A percentile compares a stretch with the other conserved stretches of the same genome.
These are phyloP conservation scores for Vitis labrusca DNA, from an alignment of 164 flowering plant species.

Conservation along the genomic window DNA sequence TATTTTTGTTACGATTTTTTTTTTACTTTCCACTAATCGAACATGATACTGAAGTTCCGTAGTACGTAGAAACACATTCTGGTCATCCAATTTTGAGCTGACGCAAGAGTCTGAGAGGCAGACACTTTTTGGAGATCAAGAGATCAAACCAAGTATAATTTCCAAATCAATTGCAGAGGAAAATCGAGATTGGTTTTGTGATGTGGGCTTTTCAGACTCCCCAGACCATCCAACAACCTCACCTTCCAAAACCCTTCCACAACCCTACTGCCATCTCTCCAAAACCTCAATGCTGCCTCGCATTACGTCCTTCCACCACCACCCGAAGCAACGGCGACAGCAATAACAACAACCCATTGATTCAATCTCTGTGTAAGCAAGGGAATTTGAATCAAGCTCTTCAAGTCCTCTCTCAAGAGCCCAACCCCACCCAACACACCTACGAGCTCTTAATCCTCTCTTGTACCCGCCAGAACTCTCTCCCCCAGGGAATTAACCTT, in stretches of 20 bases:
- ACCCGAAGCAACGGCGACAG: not conserved
- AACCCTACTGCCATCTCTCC: slow-evolving; percentile 12
- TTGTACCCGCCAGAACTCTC: slow-evolving; percentile 43
- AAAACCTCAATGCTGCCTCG: slow-evolving; percentile 17
- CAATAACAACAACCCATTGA: slow-evolving; percentile 37
- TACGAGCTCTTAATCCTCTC: slow-evolving; percentile 70
- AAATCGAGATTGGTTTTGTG: slow-evolving; percentile 9
- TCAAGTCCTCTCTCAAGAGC: slow-evolving; percentile 51
- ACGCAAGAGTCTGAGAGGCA: too few species aligned
- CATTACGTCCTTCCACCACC: slow-evolving; percentile 14
- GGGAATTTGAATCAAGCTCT: slow-evolving; percentile 67
- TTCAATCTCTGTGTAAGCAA: slow-evolving; percentile 59
- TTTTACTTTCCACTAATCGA: too few species aligned
- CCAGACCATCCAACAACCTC: slow-evolving; percentile 27
- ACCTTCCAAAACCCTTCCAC: slow-evolving; percentile 14
- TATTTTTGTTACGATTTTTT: too few species aligned
- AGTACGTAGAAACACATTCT: too few species aligned
- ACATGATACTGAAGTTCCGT: too few species aligned
- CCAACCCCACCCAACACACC: slow-evolving; percentile 67
- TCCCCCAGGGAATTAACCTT: slow-evolving; percentile 46
- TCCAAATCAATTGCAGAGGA: too few species aligned
- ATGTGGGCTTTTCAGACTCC: slow-evolving; percentile 44
- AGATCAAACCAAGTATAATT: too few species aligned
- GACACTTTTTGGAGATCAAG: too few species aligned
- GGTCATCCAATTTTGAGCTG: too few species aligned